Percentiles rank a stretch among this genome's conserved stretches.
These are phyloP conservation scores for Saccharomycopsis olivae DNA, from an alignment of 805 yeast genomes.

Conservation along the genomic window DNA sequence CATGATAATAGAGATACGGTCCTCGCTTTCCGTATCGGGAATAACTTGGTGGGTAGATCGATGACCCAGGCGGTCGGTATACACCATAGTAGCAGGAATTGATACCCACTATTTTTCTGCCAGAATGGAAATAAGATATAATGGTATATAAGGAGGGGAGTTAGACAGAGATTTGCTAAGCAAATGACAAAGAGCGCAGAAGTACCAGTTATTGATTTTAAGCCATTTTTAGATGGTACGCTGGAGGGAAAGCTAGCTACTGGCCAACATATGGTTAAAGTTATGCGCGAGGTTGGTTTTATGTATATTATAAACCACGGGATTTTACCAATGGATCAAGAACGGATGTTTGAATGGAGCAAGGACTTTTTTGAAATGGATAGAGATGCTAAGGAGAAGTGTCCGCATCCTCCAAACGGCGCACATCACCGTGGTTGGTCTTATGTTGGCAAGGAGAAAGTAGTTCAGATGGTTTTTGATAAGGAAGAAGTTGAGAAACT, in stretches of 20 bases:
- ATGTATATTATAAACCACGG: constrained; percentile 23
- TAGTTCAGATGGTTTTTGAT: constrained; percentile 23
- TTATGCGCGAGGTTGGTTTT: constrained; percentile 20
- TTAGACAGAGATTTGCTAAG: too few species aligned
- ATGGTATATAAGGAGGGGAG: too few species aligned
- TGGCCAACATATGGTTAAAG: constrained; percentile 22
- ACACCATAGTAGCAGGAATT: too few species aligned
- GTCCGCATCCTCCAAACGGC: constrained; percentile 22
- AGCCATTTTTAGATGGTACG: constrained; percentile 22
- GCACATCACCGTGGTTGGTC: constrained; percentile 25
- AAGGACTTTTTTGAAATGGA: constrained; percentile 18
- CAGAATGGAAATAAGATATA: too few species aligned
- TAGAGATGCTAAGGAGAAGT: constrained; percentile 18
- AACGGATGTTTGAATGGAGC: constrained; percentile 21
- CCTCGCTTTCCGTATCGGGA: too few species aligned
- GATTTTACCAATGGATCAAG: constrained; percentile 10
- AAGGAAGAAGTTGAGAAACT: constrained; percentile 18
- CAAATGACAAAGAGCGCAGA: too few species aligned
- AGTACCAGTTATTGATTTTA: constrained; percentile 25
- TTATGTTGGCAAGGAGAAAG: constrained; percentile 22
- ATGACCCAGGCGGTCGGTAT: too few species aligned
- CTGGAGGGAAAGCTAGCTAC: constrained; percentile 20
- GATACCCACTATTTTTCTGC: too few species aligned
- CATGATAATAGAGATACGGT: too few species aligned
- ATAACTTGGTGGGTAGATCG: too few species aligned